A percentile compares a stretch with the other conserved stretches of the same genome.
phyloP scores from a whole-genome alignment of 495 filamentous ascomycete genomes.

The Aspergillus sclerotioniger region DNA sequence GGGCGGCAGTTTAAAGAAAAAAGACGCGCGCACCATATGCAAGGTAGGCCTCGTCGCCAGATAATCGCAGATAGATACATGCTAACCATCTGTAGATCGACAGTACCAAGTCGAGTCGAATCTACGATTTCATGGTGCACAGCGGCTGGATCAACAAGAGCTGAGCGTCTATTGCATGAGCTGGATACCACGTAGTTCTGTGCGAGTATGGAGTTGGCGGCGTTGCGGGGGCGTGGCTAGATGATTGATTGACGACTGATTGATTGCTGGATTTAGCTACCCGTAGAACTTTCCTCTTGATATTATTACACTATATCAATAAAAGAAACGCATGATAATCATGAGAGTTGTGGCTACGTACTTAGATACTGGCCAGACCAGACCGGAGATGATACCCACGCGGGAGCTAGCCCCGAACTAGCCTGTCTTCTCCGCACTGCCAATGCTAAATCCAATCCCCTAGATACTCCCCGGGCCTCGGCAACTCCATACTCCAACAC shows the following conservation, averaged over 20 bases:
- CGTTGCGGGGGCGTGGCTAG: background rate
- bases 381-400: background rate
- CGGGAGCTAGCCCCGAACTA: background rate
- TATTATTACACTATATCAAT: too few relatives aligned
- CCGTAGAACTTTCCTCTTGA: too few relatives aligned
- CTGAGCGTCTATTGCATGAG: slow-evolving; percentile 25
- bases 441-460: background rate
- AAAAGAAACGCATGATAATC: too few relatives aligned
- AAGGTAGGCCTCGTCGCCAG: slow-evolving; percentile 43
- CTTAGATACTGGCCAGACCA: too few relatives aligned
- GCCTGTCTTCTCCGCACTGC: background rate
- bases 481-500: slow-evolving; percentile 16
- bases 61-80: background rate
- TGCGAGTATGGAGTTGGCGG: background rate
- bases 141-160: slow-evolving; percentile 86
- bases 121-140: slow-evolving; percentile 94
- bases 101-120: slow-evolving; percentile 60
- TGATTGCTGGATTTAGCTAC: background rate
- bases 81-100: slow-evolving; percentile 52
- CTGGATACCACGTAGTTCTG: background rate
- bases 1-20: slow-evolving; percentile 87
- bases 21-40: slow-evolving; percentile 71
- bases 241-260: background rate
- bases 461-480: slow-evolving; percentile 32
- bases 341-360: too few relatives aligned